A percentile compares a stretch with the other conserved stretches of the same genome.
Evolutionary conservation across 2,329 filamentous ascomycete genomes (phyloP).

Genomic region (Penicillium sp.): DNA sequence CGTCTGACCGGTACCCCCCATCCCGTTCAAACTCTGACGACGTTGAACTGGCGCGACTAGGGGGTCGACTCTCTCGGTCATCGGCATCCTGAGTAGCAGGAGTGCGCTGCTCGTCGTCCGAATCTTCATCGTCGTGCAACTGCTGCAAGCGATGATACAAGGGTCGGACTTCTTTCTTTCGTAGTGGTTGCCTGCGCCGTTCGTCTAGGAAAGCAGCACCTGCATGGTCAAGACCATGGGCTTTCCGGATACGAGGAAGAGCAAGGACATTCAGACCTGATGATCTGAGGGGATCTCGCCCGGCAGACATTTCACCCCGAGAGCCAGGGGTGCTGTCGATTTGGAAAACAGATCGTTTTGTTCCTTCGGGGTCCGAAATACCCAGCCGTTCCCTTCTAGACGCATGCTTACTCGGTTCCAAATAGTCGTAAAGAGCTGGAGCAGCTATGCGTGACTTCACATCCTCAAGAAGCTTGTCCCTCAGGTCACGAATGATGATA

Average conservation of each 20-base stretch:
- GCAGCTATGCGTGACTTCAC: slow-evolving; percentile 84
- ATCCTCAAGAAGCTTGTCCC: slow-evolving; percentile 81
- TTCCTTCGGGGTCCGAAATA: slow-evolving; percentile 65
- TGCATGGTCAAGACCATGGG: slow-evolving; percentile 54
- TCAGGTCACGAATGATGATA: slow-evolving; percentile 73
- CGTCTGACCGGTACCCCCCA: slow-evolving; percentile 34
- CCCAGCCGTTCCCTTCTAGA: slow-evolving; percentile 78
- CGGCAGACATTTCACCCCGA: slow-evolving; percentile 38
- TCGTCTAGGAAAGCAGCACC: slow-evolving; percentile 68
- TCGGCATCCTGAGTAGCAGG: slow-evolving; percentile 74
- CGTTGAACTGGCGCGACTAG: slow-evolving; percentile 63
- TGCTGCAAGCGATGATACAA: slow-evolving; percentile 76
- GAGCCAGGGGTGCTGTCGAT: slow-evolving; percentile 64
- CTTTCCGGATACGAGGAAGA: slow-evolving; percentile 73
- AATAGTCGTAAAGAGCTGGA: slow-evolving; percentile 72
- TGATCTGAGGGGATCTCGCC: slow-evolving; percentile 36
- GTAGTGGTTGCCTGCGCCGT: slow-evolving; percentile 55
- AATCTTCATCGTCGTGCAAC: slow-evolving; percentile 76
- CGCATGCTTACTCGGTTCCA: slow-evolving; percentile 77
- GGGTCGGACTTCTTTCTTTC: slow-evolving; percentile 66
- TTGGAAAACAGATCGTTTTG: slow-evolving; percentile 54
- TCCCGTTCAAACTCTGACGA: slow-evolving; percentile 52
- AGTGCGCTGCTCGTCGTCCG: slow-evolving; percentile 74
- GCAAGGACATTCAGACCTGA: slow-evolving; percentile 58
- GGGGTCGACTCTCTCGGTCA: slow-evolving; percentile 76